Base-by-base conservation (phyloP, 2,329 filamentous ascomycete genomes). In the Apiospora malaysiana region DNA sequence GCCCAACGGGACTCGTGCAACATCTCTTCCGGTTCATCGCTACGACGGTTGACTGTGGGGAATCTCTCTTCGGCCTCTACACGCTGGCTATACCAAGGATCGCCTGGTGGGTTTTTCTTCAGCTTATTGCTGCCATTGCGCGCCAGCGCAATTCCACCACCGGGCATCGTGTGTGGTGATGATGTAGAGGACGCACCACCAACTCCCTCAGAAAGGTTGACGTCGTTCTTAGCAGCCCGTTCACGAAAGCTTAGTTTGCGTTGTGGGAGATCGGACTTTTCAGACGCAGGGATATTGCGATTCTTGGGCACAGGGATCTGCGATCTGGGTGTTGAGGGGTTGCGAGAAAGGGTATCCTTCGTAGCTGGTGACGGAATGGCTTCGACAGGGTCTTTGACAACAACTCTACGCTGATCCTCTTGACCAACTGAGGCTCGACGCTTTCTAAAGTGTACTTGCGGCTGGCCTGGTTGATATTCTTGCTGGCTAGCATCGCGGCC, bases 171-270 rank as follows among this genome's bases (percentile, higher is more conserved):
- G 37, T 76, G 72, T 2, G 83, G 77, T 7, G 76, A 66, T 72
- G 76, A 27, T 37, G 73, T 75, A 43, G 74, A 72, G 47, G 76
- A 77, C 37, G 76, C 74, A n/a, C 73, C 74, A n/a, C 73, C 69
- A 21, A 75, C 74, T 4, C 76, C 78, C 37, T 76, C 78, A 2
- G 82, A 79, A 12, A 82, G 73, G 21, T 79, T 78, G 51, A 82
- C 74, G 25, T 86, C 84, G 67, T 83, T 83, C 67, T 83, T 83
- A 2, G 82, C 83, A 8, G 88, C 84, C 69, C 88, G 85, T 73
- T 91, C 89, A n/a, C 88, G 87, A 78, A 89, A 89, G 78, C 89
- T 91, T 51, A 89, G 76, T 68, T 89, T 88, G 68, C 88, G 85
- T 76, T 87, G 85, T 4, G 87, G 86, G 21, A 84, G 75, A 18